Base-by-base conservation (phyloP, 176 grass and related monocot species). In the Alloteropsis semialata region DNA sequence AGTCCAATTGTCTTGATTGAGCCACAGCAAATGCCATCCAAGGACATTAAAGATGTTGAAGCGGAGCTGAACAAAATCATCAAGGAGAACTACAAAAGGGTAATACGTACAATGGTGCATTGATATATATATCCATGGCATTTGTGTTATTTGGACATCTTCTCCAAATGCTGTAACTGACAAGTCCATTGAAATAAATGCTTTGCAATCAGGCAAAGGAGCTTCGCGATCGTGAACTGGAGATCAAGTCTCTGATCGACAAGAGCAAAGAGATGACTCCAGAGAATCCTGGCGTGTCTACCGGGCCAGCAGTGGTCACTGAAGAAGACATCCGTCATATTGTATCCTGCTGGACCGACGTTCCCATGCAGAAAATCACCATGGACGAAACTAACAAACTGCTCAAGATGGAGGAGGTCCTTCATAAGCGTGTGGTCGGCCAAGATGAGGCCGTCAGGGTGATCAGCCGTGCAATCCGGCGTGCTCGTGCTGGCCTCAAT, bases 281-380 rank as follows among this genome's bases (percentile, higher is more conserved):
- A 11, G 33, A 63, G 6, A 63, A 61, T 17, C 3, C 5, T 3
- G 58, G 37, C 66, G 5, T 16, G 25, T 70, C 63, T 0, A 21
- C 0, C 51, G 82, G 77, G 13, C 85, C 90, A 2, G n/a, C n/a
- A n/a, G 14, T 92, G 64, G 93, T 93, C 11, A 87, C 81, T 10
- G 93, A 89, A 74, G 91, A 91, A 32, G 93, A 96, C 74, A 92
- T 96, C 65, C 80, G 87, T 24, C 94, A 93, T 78, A 87, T 93
- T 41, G 86, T 93, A 13, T 93, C 94, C 5, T 83, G 76, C 21
- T 91, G 91, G 94, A 97, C 94, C 34, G 91, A 86, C 62, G 72
- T 75, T 4, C 72, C 72, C 0, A 32, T 75, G 11, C 19, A 55
- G 30, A 54, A 36, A 22, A 10, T 55, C 33, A 65, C 72, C 32